Evolutionary conservation across 805 yeast species (phyloP).

Genomic region (Kazachstania psychrophila): DNA sequence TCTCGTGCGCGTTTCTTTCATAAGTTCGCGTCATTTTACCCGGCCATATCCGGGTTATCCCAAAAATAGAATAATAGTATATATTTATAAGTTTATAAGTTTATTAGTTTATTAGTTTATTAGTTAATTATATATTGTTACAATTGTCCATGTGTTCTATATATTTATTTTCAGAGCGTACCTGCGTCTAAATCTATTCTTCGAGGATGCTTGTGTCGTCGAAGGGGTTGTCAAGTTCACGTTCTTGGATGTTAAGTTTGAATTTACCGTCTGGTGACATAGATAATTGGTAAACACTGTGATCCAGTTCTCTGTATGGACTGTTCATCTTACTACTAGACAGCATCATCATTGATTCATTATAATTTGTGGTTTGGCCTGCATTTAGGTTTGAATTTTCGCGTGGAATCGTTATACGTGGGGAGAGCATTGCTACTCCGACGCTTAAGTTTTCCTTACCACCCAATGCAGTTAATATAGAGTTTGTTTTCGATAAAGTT

Average conservation of each 20-base stretch:
- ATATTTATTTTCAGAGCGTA: neutral
- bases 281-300: slow-evolving; percentile 24
- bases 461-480: neutral
- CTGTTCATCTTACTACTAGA: slow-evolving; percentile 12
- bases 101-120: neutral
- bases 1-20: neutral
- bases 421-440: neutral
- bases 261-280: slow-evolving; percentile 28
- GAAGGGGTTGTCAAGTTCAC: slow-evolving; percentile 12
- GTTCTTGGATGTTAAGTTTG: slow-evolving; percentile 19
- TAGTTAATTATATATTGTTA: slow-evolving; percentile 1
- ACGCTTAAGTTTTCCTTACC: slow-evolving; percentile 3
- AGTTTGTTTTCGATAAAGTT: slow-evolving; percentile 8
- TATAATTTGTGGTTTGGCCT: too few relatives aligned
- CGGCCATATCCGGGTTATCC: too few relatives aligned
- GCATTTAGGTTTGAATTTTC: too few relatives aligned
- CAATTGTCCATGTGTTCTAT: slow-evolving; percentile 5
- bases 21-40: slow-evolving; percentile 1
- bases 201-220: slow-evolving; percentile 28
- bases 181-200: slow-evolving; percentile 6
- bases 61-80: too few relatives aligned
- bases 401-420: too few relatives aligned
- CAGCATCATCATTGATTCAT: neutral
- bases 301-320: slow-evolving; percentile 24
- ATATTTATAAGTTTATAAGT: neutral